Percentiles rank a stretch among this genome's conserved stretches.
Conservation (phyloP, 1,284 basidiomycete genomes). For the Pterula multifida region DNA sequence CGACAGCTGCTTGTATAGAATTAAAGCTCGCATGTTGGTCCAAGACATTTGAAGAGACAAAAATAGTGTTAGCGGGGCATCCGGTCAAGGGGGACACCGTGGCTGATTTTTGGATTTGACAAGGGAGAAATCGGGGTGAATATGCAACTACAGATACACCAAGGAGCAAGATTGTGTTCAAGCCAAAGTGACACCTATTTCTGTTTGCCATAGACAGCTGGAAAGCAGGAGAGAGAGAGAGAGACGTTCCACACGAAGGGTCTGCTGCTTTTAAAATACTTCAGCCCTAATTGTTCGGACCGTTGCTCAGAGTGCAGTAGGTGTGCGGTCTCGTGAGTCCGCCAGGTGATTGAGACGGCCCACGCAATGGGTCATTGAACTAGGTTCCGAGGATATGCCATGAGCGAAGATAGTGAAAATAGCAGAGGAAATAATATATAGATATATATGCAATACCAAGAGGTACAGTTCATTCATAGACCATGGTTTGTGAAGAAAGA, state of each 20-base stretch:
- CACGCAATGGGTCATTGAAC: not conserved
- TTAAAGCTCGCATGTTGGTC: slow-evolving; percentile 33
- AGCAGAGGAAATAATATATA: too few relatives aligned
- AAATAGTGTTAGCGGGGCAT: slow-evolving; percentile 45
- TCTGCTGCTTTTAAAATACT: not conserved
- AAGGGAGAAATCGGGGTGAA: slow-evolving; percentile 32
- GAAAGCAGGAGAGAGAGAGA: not conserved
- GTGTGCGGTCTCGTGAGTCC: not conserved
- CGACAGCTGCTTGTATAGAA: slow-evolving; percentile 39
- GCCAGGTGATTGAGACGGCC: not conserved
- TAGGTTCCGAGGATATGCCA: not conserved
- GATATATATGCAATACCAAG: too few relatives aligned
- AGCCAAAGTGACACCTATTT: not conserved
- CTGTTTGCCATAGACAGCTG: not conserved
- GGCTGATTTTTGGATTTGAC: slow-evolving; percentile 36
- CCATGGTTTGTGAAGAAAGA: too few relatives aligned
- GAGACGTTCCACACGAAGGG: not conserved
- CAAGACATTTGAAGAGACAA: slow-evolving; percentile 32
- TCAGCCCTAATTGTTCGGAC: too few relatives aligned
- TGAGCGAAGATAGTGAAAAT: too few relatives aligned
- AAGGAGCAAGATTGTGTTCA: not conserved
- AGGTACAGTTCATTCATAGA: too few relatives aligned
- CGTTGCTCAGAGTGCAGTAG: too few relatives aligned
- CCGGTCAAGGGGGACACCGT: slow-evolving; percentile 30
- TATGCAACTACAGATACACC: slow-evolving; percentile 16